A percentile compares a stretch with the other conserved stretches of the same genome.
Conservation (phyloP, 2,329 filamentous ascomycete genomes). For the Cordyceps cateniannulata region DNA sequence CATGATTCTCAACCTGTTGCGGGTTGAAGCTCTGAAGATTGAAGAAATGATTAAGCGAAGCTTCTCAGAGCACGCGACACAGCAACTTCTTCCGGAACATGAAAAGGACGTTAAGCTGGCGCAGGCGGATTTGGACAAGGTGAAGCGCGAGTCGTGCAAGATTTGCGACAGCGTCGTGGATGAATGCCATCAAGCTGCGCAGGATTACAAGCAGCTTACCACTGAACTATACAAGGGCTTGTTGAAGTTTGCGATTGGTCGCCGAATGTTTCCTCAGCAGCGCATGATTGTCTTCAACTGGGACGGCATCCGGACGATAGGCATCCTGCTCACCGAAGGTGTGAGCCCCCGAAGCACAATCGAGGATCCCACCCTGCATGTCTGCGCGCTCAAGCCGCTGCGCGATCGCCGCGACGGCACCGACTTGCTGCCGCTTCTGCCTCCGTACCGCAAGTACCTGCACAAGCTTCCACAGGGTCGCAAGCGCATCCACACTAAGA, state of each 20-base stretch:
- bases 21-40: constrained; percentile 94
- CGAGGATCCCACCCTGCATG: constrained; percentile 62
- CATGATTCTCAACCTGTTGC: constrained; percentile 94
- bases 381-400: constrained; percentile 68
- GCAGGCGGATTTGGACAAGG: constrained; percentile 83
- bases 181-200: constrained; percentile 71
- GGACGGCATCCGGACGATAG: constrained; percentile 76
- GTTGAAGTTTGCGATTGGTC: constrained; percentile 73
- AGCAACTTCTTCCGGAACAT: constrained; percentile 88
- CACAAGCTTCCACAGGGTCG: constrained; percentile 60
- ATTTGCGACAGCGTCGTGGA: constrained; percentile 78
- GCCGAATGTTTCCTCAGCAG: constrained; percentile 68
- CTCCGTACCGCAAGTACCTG: constrained; percentile 61
- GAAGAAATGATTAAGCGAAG: constrained; percentile 99
- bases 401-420: constrained; percentile 66
- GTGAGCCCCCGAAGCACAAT: constrained; percentile 51
- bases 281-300: constrained; percentile 78
- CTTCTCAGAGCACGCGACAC: constrained; percentile 96
- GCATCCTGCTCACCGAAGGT: constrained; percentile 73
- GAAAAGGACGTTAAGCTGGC: constrained; percentile 91
- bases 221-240: constrained; percentile 71
- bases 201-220: constrained; percentile 75
- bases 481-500: constrained; percentile 62
- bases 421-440: constrained; percentile 81
- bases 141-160: constrained; percentile 77